Percentiles rank a stretch among this genome's conserved stretches.
phyloP scores from a whole-genome alignment of 352 stramenopile species.

The Pythium periplocum region DNA sequence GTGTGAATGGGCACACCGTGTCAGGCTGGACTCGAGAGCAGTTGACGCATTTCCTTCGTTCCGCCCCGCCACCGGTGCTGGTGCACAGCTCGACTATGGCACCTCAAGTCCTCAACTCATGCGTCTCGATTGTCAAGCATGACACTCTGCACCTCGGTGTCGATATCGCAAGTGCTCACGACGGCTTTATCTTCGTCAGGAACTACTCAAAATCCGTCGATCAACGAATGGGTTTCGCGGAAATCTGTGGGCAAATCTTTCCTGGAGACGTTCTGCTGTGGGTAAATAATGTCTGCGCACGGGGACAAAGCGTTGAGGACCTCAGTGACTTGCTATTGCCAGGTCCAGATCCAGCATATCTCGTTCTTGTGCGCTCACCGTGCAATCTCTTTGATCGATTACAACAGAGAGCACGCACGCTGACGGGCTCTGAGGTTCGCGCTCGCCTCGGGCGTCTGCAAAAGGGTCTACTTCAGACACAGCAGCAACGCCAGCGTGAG shows the following conservation, averaged over 20 bases:
- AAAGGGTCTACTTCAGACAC: not conserved
- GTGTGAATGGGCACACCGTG: constrained; percentile 17
- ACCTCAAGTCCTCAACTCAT: constrained; percentile 45
- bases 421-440: too few relatives aligned
- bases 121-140: constrained; percentile 60
- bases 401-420: too few relatives aligned
- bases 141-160: constrained; percentile 34
- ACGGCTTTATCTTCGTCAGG: constrained; percentile 14
- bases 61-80: constrained; percentile 6
- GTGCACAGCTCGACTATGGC: constrained; percentile 24
- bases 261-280: constrained; percentile 60
- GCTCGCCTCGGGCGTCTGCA: too few relatives aligned
- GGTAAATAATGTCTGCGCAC: constrained; percentile 28
- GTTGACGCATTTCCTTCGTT: constrained; percentile 7
- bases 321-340: constrained; percentile 26
- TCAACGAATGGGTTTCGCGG: constrained; percentile 31
- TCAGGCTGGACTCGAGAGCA: constrained; percentile 11
- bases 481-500: constrained; percentile 7
- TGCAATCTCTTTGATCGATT: not conserved
- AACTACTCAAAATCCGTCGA: constrained; percentile 3
- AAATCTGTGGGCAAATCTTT: constrained; percentile 59
- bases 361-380: constrained; percentile 11
- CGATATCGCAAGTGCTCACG: constrained; percentile 18
- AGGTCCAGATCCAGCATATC: constrained; percentile 1
- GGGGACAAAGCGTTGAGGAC: constrained; percentile 29